Base-by-base conservation (phyloP, 2,329 filamentous ascomycete genomes). In the Erysiphe pulchra region DNA sequence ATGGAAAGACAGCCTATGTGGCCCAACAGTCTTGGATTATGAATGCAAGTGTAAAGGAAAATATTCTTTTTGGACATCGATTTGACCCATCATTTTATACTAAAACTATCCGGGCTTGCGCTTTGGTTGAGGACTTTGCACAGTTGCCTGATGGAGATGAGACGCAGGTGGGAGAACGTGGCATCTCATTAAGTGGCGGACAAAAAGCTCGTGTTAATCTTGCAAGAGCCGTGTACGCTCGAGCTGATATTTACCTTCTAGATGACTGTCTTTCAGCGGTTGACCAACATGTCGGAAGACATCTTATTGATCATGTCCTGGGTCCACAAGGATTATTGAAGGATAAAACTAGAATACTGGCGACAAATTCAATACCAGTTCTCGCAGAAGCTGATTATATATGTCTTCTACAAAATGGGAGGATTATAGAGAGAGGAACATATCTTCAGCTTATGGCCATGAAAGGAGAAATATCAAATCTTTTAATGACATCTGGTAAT, bases 11-110 rank as follows among this genome's bases (percentile, higher is more conserved):
- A 37, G 90, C 90, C 1, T 98, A 95, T 59, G 90, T 92, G 48
- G 82, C 85, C 14, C 92, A 98, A 60, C 77, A 82, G 55, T 68
- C 85, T 17, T 98, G 92, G 90, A 81, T 98, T 45, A 87, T 95
- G 77, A 98, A 98, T 58, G 90, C 90, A 9, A 92, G 82, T 30
- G 86, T 98, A 47, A 83, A 85, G 55, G 90, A 98, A 58, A 98
- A 98, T 58, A 93, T 98, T 53, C 69, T 94, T 4, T 98, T 98
- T 57, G 90, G 90, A 1, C 85, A 98, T 62, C 77, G 83, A 42
- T 94, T 81, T 67, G 87, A 98, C 61, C 77, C 86, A 5, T 71
- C 78, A 30, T 98, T 98, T 61, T 98, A 98, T 62, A 83, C 95
- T 47, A 77, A 81, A 56, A 94, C 87, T 0, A 69, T 98, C 44